Percentiles rank a stretch among this genome's conserved stretches.
Conservation (phyloP, 768 basidiomycete genomes). For the Tricholoma sp. region DNA sequence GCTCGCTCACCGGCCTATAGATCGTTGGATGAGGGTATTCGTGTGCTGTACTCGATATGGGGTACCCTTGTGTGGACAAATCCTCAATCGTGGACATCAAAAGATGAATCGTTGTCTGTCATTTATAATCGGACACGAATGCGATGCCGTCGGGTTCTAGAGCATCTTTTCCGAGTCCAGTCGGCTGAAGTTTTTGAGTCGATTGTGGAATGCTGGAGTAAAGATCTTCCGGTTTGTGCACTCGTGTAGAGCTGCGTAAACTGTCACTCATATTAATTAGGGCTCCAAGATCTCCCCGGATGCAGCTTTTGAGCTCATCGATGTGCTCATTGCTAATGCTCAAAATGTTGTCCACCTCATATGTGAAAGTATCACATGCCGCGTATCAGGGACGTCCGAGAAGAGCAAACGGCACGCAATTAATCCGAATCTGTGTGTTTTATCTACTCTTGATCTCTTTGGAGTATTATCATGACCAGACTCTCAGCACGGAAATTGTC, state of each 20-base stretch:
- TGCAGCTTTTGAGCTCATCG: conserved; percentile 76
- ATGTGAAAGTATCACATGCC: conserved; percentile 72
- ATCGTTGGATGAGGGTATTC: conserved; percentile 75
- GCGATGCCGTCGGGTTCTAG: conserved; percentile 75
- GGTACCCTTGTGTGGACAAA: conserved; percentile 48
- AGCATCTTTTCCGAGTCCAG: conserved; percentile 79
- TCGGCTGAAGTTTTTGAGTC: conserved; percentile 81
- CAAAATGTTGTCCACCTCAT: conserved; percentile 85
- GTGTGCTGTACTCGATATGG: conserved; percentile 77
- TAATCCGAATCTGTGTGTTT: conserved; percentile 62
- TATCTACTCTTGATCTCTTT: not conserved
- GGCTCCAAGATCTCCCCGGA: conserved; percentile 36
- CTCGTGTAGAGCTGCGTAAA: not conserved
- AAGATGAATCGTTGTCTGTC: conserved; percentile 62
- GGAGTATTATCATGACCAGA: conserved; percentile 4
- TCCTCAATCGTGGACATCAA: conserved; percentile 41
- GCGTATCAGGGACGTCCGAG: conserved; percentile 52
- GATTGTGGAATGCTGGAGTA: conserved; percentile 77
- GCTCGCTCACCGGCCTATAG: conserved; percentile 70
- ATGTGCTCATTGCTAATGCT: conserved; percentile 77
- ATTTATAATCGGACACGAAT: conserved; percentile 62
- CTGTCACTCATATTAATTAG: conserved; percentile 18
- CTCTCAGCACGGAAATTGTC: conserved; percentile 55
- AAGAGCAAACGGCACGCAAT: conserved; percentile 54
- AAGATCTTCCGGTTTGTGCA: conserved; percentile 43